phyloP scores from a whole-genome alignment of 257 asterid genomes.

The Verbascum thapsus region DNA sequence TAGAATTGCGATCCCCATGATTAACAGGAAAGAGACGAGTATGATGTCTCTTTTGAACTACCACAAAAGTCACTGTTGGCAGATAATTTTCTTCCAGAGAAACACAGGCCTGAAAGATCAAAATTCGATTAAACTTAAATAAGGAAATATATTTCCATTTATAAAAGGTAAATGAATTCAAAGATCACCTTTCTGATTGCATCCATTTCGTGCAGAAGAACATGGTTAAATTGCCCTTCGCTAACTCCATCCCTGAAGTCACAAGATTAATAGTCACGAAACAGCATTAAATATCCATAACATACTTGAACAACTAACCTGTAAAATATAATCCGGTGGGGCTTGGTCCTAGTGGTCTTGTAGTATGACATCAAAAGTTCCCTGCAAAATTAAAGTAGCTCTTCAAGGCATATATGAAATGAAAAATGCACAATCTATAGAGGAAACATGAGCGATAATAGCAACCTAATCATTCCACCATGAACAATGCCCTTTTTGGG shows the following conservation, averaged over 20 bases:
- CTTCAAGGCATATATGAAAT: neutral
- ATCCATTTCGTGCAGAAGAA: slow-evolving; percentile 61
- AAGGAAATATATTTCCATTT: neutral
- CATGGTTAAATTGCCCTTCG: slow-evolving; percentile 87
- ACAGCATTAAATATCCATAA: neutral
- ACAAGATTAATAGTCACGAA: neutral
- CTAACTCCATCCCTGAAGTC: slow-evolving; percentile 82
- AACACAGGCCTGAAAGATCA: slow-evolving; percentile 62
- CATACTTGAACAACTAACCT: slow-evolving; percentile 41
- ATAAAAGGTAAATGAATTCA: neutral
- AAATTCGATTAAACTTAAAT: neutral
- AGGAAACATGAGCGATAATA: slow-evolving; percentile 3
- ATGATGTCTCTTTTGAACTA: slow-evolving; percentile 94
- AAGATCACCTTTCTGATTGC: slow-evolving; percentile 66
- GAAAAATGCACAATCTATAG: too few species aligned
- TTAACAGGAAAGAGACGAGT: slow-evolving; percentile 72
- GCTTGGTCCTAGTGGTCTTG: slow-evolving; percentile 41
- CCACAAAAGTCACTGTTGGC: slow-evolving; percentile 73
- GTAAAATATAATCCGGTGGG: slow-evolving; percentile 69
- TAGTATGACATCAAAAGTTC: slow-evolving; percentile 56
- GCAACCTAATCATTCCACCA: slow-evolving; percentile 88
- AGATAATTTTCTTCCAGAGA: slow-evolving; percentile 50
- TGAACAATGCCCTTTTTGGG: slow-evolving; percentile 42
- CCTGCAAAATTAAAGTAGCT: slow-evolving; percentile 40
- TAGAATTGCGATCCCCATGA: slow-evolving; percentile 42